Conservation (phyloP, 2,329 filamentous ascomycete species). For the Fusarium clavum region DNA sequence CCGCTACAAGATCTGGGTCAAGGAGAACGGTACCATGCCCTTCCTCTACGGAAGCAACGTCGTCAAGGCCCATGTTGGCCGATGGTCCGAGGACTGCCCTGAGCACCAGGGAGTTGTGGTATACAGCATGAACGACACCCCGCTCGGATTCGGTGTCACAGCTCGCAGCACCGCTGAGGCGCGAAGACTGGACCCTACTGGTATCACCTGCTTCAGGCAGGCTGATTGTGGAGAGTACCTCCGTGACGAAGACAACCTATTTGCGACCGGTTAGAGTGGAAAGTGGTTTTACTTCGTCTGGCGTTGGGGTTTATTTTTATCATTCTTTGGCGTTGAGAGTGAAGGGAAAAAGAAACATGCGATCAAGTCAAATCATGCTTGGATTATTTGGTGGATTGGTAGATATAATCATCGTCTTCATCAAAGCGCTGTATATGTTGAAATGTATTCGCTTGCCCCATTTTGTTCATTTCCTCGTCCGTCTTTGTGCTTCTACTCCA, state of each 20-base stretch:
- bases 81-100: conserved; percentile 91
- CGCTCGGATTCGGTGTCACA: conserved; percentile 93
- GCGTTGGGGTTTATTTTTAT: conserved; percentile 45
- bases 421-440: conserved; percentile 40
- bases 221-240: conserved; percentile 95
- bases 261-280: conserved; percentile 61
- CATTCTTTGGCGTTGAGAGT: conserved; percentile 40
- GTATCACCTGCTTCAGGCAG: conserved; percentile 89
- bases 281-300: conserved; percentile 26
- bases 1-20: conserved; percentile 97
- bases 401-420: conserved; percentile 37
- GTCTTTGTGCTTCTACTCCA: conserved; percentile 30
- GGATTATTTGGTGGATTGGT: conserved; percentile 39
- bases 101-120: conserved; percentile 94
- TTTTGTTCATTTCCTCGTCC: conserved; percentile 22
- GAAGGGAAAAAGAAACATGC: conserved; percentile 31
- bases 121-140: conserved; percentile 90
- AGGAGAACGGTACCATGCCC: conserved; percentile 96
- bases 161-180: conserved; percentile 88
- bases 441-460: conserved; percentile 37
- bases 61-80: conserved; percentile 76
- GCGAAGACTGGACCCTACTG: conserved; percentile 87
- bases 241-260: conserved; percentile 79
- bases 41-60: conserved; percentile 95
- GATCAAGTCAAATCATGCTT: conserved; percentile 34